Evolutionary conservation across 768 basidiomycete genomes (phyloP).

Genomic region (Filobasidium floriforme): DNA sequence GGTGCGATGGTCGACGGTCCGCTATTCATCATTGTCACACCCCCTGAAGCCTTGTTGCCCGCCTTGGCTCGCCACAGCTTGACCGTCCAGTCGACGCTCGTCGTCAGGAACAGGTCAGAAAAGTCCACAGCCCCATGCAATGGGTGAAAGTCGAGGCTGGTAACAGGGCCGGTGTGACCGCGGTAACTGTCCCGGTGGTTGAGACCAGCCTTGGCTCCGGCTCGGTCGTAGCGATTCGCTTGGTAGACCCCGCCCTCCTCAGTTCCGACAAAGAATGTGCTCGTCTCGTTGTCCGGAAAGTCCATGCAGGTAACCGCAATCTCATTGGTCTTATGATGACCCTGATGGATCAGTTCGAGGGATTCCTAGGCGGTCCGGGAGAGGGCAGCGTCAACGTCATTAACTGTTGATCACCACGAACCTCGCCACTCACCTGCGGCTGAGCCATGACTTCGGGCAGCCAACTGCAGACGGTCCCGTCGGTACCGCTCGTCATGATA

Average conservation of each 20-base stretch:
- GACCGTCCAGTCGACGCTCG: constrained; percentile 95
- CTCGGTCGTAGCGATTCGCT: constrained; percentile 92
- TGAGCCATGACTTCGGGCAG: constrained; percentile 97
- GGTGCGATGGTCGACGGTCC: constrained; percentile 51
- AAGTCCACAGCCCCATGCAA: constrained; percentile 85
- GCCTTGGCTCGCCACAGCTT: constrained; percentile 83
- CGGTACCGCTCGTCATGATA: constrained; percentile 90
- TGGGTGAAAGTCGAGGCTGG: constrained; percentile 91
- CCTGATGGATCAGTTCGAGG: constrained; percentile 75
- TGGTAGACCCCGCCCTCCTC: constrained; percentile 97
- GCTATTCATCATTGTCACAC: constrained; percentile 6
- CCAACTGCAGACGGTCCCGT: constrained; percentile 96
- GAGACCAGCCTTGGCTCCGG: constrained; percentile 90
- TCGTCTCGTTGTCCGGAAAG: constrained; percentile 92
- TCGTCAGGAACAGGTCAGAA: constrained; percentile 85
- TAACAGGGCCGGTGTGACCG: constrained; percentile 86
- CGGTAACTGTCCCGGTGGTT: constrained; percentile 88
- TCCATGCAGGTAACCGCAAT: constrained; percentile 88
- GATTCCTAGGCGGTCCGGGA: constrained; percentile 61
- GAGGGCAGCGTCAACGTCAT: neutral
- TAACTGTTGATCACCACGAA: neutral
- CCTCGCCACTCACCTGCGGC: constrained; percentile 63
- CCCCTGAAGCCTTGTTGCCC: constrained; percentile 18
- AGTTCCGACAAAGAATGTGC: constrained; percentile 94
- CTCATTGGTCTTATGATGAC: constrained; percentile 93